A percentile compares a stretch with the other conserved stretches of the same genome.
Conservation (phyloP, 1,284 basidiomycete species). For the Leccinum solheimii region DNA sequence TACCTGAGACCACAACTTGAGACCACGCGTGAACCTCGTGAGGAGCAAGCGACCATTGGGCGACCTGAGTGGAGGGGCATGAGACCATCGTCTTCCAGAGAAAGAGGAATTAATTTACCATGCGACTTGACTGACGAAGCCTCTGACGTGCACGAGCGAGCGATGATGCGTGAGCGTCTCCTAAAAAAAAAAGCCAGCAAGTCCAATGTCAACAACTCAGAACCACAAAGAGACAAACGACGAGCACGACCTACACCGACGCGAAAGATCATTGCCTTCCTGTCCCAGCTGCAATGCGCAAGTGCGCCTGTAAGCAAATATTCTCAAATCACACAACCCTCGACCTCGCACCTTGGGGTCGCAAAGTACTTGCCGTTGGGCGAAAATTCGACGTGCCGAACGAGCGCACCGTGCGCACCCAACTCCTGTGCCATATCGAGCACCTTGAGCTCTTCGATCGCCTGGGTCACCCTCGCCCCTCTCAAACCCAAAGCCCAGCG, state of each 20-base stretch:
- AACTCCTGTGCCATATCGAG: conserved; percentile 58
- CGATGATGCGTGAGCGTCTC: too few relatives aligned
- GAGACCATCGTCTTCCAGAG: not conserved
- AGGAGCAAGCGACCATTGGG: conserved; percentile 62
- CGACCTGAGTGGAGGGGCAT: conserved; percentile 43
- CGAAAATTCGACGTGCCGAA: conserved; percentile 41
- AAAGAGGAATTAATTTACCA: too few relatives aligned
- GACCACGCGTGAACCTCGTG: conserved; percentile 64
- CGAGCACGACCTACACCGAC: too few relatives aligned
- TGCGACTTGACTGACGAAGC: too few relatives aligned
- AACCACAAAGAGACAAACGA: too few relatives aligned
- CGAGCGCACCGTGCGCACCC: conserved; percentile 33
- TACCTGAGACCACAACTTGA: conserved; percentile 48
- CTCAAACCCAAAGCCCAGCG: conserved; percentile 40
- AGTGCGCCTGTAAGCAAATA: conserved; percentile 2
- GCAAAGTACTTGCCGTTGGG: conserved; percentile 40
- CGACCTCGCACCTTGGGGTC: conserved; percentile 33
- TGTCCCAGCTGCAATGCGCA: conserved; percentile 60
- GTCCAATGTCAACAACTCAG: too few relatives aligned
- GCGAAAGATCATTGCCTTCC: conserved; percentile 51
- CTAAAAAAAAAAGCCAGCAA: too few relatives aligned
- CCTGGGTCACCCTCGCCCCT: conserved; percentile 52
- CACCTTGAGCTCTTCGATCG: conserved; percentile 57
- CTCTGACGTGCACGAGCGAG: too few relatives aligned
- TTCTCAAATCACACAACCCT: not conserved